These are phyloP conservation scores for Penicillium oxalicum DNA, from an alignment of 2,329 filamentous ascomycete species.

Conservation along the genomic window DNA sequence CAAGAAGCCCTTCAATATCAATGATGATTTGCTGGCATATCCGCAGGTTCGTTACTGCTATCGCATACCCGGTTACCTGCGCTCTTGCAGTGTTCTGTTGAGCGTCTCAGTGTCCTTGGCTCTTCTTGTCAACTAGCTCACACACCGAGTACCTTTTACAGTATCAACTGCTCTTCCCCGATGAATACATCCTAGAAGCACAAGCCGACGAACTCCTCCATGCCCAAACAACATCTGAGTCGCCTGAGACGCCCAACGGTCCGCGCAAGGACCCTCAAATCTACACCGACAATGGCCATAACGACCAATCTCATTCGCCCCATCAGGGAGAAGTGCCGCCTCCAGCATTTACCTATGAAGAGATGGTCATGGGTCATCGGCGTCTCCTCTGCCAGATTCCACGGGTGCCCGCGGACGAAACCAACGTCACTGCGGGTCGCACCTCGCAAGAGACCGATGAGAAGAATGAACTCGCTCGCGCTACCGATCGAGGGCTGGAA, in stretches of 20 bases:
- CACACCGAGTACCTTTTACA: conserved; percentile 32
- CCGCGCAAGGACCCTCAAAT: conserved; percentile 24
- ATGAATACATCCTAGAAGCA: conserved; percentile 63
- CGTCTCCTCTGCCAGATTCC: conserved; percentile 84
- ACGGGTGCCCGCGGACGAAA: conserved; percentile 56
- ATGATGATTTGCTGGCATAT: conserved; percentile 80
- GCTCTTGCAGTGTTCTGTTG: too few relatives aligned
- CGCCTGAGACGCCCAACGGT: conserved; percentile 6
- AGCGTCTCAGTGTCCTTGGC: too few relatives aligned
- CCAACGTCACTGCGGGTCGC: conserved; percentile 58
- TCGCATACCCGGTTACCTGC: background rate
- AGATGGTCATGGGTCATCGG: conserved; percentile 63
- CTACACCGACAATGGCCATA: conserved; percentile 14
- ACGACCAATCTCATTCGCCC: conserved; percentile 55
- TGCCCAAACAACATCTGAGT: conserved; percentile 16
- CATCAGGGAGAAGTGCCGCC: conserved; percentile 4
- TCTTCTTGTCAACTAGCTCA: too few relatives aligned
- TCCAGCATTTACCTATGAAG: conserved; percentile 53
- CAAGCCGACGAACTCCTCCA: conserved; percentile 58
- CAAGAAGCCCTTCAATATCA: conserved; percentile 68
- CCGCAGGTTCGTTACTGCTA: conserved; percentile 60
- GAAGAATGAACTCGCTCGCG: conserved; percentile 71
- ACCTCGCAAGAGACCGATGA: conserved; percentile 56
- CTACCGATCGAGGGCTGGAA: conserved; percentile 72
- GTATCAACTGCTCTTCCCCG: conserved; percentile 74